These are phyloP conservation scores for Nectriaceae sp. DNA, from an alignment of 2,329 filamentous ascomycete genomes.

Conservation along the genomic window DNA sequence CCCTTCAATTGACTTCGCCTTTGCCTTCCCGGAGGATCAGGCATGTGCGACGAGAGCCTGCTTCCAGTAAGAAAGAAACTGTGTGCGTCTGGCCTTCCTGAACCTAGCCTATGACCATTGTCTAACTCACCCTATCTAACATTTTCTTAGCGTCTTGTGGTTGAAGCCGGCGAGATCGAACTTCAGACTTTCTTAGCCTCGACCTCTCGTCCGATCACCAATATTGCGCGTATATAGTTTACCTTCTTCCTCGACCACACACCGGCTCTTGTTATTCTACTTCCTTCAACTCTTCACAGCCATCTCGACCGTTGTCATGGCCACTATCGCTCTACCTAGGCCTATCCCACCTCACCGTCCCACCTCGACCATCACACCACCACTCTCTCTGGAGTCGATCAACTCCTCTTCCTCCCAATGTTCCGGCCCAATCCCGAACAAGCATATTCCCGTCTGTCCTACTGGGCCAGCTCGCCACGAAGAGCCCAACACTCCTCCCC, in stretches of 20 bases:
- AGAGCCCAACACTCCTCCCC: conserved; percentile 62
- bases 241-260: not conserved
- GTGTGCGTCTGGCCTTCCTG: conserved; percentile 19
- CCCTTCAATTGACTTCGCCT: not conserved
- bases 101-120: conserved; percentile 11
- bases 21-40: conserved; percentile 15
- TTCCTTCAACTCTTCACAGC: too few relatives aligned
- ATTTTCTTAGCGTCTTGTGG: conserved; percentile 16
- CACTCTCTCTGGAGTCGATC: conserved; percentile 41
- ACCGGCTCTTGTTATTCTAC: not conserved
- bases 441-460: conserved; percentile 88
- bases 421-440: conserved; percentile 71
- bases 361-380: conserved; percentile 44
- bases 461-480: conserved; percentile 65
- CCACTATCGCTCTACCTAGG: conserved; percentile 55
- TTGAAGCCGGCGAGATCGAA: conserved; percentile 15
- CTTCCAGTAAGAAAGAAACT: conserved; percentile 21
- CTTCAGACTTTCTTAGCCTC: conserved; percentile 6
- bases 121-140: conserved; percentile 8
- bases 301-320: conserved; percentile 42
- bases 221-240: not conserved
- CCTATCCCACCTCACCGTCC: conserved; percentile 48
- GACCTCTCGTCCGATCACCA: not conserved
- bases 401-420: conserved; percentile 12
- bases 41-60: conserved; percentile 24